These are phyloP conservation scores for Elsinoe ampelina DNA, from an alignment of 2,329 filamentous ascomycete genomes.

Conservation along the genomic window DNA sequence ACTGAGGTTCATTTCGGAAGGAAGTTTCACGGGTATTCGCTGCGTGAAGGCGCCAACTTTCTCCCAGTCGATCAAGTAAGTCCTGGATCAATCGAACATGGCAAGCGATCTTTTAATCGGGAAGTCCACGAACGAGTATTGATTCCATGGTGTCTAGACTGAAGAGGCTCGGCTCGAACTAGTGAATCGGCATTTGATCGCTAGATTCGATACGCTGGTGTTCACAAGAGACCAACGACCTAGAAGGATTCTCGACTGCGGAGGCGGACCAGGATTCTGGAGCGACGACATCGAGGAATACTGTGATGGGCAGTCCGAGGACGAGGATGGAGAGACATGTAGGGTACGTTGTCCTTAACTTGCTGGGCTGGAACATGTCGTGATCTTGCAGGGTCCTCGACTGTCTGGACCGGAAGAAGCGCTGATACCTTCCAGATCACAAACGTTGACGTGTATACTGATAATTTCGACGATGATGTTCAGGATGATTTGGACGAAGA, in stretches of 20 bases:
- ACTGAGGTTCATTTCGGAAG: not conserved
- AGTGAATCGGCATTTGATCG: not conserved
- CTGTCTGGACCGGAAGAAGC: no score
- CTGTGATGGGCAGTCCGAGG: not conserved
- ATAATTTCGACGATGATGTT: constrained; percentile 2
- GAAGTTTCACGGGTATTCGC: constrained; percentile 2
- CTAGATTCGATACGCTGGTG: not conserved
- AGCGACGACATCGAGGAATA: not conserved
- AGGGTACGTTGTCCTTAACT: not conserved
- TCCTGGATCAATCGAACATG: not conserved
- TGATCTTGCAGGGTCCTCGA: no score
- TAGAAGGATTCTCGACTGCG: constrained; percentile 10
- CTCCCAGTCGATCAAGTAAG: constrained; percentile 6
- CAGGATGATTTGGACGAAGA: constrained; percentile 27
- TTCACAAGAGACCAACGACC: not conserved
- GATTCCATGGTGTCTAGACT: not conserved
- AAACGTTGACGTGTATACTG: not conserved
- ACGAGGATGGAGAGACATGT: not conserved
- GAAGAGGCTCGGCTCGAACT: not conserved
- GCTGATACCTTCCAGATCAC: no score
- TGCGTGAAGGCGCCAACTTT: not conserved
- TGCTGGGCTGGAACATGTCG: no score
- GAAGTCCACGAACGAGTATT: no score
- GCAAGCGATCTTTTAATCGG: no score
- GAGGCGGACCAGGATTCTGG: constrained; percentile 6